Evolutionary conservation across 2,329 filamentous ascomycete species (phyloP), one percentile per base, ranked within the genome.

Genomic region (Apiospora sp.): DNA sequence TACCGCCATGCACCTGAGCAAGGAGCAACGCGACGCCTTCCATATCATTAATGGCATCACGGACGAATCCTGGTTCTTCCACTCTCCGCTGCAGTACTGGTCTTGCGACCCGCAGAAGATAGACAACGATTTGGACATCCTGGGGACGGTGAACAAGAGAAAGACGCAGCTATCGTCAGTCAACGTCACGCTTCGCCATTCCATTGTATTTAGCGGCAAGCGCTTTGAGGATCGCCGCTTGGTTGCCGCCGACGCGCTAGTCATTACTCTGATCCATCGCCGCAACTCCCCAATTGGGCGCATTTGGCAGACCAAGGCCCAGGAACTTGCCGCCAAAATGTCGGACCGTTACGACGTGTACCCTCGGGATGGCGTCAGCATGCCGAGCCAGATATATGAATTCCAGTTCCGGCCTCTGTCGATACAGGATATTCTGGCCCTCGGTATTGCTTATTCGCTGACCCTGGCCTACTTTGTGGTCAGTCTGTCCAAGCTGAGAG

Each of bases 11-110:
- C 82, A 85, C 70, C 79, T 90, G 67, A 82, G 83, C 7, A 81
- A 82, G 19, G 76, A 78, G 19, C 83, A 88, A 74, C 86, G 90
- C 43, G 87, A 92, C 77, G 80, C 85, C 12, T 84, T 89, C 37
- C 90, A 92, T 77, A 86, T 89, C 70, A 84, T 86, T 75, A 91
- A 92, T 77, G 90, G 89, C 19, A 80, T 90, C 46, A 89, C 86
- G 4, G 88, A 90, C 75, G 83, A 90, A 76, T 90, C 90, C 4
- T 94, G 92, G 92, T 93, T 93, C 76, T 93, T 93, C 78, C 93
- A 95, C 77, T 95, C 93, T n/a, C 93, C 93, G 1, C 83, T 96
- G 71, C 91, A 94, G 81, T 95, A 95, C 81, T 96, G 93, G 93
- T 88, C 90, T 73, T 93, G 91, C 79, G 93, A 87, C n/a, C 78